Conservation (phyloP, 1,139 yeast species). For the Lodderomyces orthopsilosis region DNA sequence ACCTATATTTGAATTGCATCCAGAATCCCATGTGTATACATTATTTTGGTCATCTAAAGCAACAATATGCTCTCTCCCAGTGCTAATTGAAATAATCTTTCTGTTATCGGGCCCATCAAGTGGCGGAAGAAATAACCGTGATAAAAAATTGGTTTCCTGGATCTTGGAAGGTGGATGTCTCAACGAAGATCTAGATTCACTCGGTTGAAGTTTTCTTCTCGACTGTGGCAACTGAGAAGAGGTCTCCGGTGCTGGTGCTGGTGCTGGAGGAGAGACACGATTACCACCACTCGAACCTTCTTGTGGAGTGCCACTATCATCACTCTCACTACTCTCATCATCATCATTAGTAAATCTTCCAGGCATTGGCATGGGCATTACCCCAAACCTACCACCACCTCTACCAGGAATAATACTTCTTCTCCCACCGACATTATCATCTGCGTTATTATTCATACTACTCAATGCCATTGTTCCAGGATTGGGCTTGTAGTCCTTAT, state of each 20-base stretch:
- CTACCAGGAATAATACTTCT: slow-evolving; percentile 7
- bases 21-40: slow-evolving; percentile 66
- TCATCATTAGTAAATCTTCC: slow-evolving; percentile 7
- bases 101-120: slow-evolving; percentile 7
- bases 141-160: slow-evolving; percentile 29
- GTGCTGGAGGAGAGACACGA: slow-evolving; percentile 11
- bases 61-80: slow-evolving; percentile 67
- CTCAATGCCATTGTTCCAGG: slow-evolving; percentile 21
- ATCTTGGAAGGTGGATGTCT: slow-evolving; percentile 13
- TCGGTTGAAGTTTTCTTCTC: slow-evolving; percentile 11
- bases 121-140: slow-evolving; percentile 26
- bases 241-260: slow-evolving; percentile 3
- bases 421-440: slow-evolving; percentile 8
- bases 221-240: slow-evolving; percentile 7
- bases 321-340: slow-evolving; percentile 7
- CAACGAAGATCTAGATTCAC: neutral
- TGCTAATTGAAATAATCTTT: slow-evolving; percentile 49
- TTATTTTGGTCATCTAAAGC: slow-evolving; percentile 55
- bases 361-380: slow-evolving; percentile 12
- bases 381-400: slow-evolving; percentile 9
- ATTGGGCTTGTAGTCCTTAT: slow-evolving; percentile 23
- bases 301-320: neutral
- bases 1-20: slow-evolving; percentile 42
- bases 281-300: neutral
- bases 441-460: slow-evolving; percentile 7